Conservation (phyloP, 345 rosid genomes). For the Lepidium sativum region DNA sequence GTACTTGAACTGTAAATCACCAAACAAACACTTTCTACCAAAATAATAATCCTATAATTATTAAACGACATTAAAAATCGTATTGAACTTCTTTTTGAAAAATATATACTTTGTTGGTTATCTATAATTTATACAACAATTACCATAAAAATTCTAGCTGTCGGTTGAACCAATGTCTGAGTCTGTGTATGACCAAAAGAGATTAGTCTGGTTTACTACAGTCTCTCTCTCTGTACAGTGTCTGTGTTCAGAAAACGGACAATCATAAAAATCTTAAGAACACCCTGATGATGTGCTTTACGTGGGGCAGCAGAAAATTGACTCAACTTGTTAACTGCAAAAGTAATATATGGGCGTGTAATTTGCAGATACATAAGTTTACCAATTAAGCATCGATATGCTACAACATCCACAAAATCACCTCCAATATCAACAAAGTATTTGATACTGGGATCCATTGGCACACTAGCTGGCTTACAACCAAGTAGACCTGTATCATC, state of each 20-base stretch:
- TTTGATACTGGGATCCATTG: too few species aligned
- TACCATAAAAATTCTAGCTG: neutral
- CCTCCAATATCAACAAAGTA: too few species aligned
- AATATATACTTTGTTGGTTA: neutral
- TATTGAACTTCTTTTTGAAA: neutral
- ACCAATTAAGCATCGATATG: too few species aligned
- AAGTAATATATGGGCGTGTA: too few species aligned
- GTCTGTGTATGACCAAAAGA: neutral
- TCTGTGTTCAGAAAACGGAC: neutral
- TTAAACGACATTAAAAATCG: neutral
- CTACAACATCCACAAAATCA: too few species aligned
- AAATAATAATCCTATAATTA: neutral
- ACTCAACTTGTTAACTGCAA: too few species aligned
- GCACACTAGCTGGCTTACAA: too few species aligned
- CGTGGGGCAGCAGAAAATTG: too few species aligned
- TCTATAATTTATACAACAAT: neutral
- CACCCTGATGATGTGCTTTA: too few species aligned
- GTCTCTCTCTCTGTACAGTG: neutral
- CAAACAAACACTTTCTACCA: neutral
- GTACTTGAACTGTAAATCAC: neutral
- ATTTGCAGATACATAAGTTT: too few species aligned
- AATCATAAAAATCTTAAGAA: neutral
- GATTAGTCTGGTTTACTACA: slow-evolving; percentile 4
- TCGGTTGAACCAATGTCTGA: neutral
- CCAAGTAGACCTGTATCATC: too few species aligned